Base-by-base conservation (phyloP, 2,329 filamentous ascomycete species). In the Rutstroemia sydowiana region DNA sequence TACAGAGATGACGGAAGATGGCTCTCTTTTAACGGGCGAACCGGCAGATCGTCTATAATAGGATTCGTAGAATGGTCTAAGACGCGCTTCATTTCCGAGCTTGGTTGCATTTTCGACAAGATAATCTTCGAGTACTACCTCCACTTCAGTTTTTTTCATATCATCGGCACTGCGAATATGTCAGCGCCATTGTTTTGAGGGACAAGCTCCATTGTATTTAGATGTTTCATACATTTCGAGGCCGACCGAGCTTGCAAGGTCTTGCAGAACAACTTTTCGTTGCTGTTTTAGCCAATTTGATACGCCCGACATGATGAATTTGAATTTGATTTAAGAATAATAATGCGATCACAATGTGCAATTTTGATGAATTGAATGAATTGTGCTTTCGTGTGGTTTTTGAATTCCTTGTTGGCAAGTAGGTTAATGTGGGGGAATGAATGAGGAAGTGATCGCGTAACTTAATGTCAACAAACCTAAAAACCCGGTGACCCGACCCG, bases 21-120 rank as follows among this genome's bases (percentile, higher is more conserved):
- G 65, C 68, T 76, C 76, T 61, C 69, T 74, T 74, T 84, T 85
- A 41, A 84, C 70, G 34, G 83, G 83, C 18, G 83, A 85, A 45
- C 75, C 72, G 61, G 77, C 77, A 60, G 77, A 74, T 67, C 85
- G 84, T 63, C 55, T 78, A 66, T 78, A 80, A n/a, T n/a, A n/a
- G n/a, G n/a, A n/a, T n/a, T n/a, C n/a, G 74, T 88, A 96, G 76
- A 89, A 96, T 55, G 85, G 82, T 55, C 77, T 72, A 66, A 95
- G 79, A 51, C 73, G 75, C 50, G 82, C 71, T 59, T 90, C 80
- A 53, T 74, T 73, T 48, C 77, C 74, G 65, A 87, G 85, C 55
- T 75, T 76, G 57, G 78, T 73, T 61, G 79, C 75, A 71, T 95
- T 86, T 57, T 79, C 75, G 59, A 81, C 76, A 42, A 95, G 79